Conservation (phyloP, 2,329 filamentous ascomycete species). For the Ophiostoma himal-ulmi region DNA sequence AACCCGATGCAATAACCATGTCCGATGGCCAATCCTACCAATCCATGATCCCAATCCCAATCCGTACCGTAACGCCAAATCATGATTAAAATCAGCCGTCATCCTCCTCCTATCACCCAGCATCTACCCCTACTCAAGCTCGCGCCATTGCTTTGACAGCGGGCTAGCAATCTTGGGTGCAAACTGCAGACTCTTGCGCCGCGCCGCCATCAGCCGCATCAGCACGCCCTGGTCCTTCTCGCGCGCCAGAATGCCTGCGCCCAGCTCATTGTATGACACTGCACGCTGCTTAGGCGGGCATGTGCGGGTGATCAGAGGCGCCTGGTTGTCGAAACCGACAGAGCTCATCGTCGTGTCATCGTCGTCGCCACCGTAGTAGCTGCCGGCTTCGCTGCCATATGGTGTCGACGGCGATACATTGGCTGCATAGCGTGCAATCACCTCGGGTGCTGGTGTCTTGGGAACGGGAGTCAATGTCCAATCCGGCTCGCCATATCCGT, state of each 20-base stretch:
- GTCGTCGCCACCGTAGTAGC: slow-evolving; percentile 29
- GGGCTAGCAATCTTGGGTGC: slow-evolving; percentile 71
- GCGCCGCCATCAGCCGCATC: slow-evolving; percentile 61
- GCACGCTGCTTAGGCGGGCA: slow-evolving; percentile 47
- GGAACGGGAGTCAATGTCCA: slow-evolving; percentile 48
- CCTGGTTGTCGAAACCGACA: slow-evolving; percentile 27
- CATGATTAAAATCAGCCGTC: slow-evolving; percentile 6
- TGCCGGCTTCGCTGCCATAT: slow-evolving; percentile 31
- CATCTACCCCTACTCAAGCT: not conserved
- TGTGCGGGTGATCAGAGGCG: slow-evolving; percentile 45
- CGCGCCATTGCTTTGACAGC: slow-evolving; percentile 51
- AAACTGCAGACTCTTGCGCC: slow-evolving; percentile 72
- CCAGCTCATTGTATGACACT: slow-evolving; percentile 35
- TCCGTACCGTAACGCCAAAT: not conserved
- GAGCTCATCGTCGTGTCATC: slow-evolving; percentile 32
- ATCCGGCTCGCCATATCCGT: slow-evolving; percentile 33
- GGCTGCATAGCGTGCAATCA: slow-evolving; percentile 48
- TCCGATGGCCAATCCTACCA: slow-evolving; percentile 6
- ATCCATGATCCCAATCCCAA: slow-evolving; percentile 3
- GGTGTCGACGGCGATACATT: slow-evolving; percentile 45
- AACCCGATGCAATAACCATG: not conserved
- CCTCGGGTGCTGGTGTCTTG: slow-evolving; percentile 53
- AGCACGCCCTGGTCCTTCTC: slow-evolving; percentile 54
- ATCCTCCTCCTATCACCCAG: not conserved
- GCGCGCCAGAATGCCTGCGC: slow-evolving; percentile 41